phyloP scores from a whole-genome alignment of 306 rosid species.

The Prinsepia uniflora region DNA sequence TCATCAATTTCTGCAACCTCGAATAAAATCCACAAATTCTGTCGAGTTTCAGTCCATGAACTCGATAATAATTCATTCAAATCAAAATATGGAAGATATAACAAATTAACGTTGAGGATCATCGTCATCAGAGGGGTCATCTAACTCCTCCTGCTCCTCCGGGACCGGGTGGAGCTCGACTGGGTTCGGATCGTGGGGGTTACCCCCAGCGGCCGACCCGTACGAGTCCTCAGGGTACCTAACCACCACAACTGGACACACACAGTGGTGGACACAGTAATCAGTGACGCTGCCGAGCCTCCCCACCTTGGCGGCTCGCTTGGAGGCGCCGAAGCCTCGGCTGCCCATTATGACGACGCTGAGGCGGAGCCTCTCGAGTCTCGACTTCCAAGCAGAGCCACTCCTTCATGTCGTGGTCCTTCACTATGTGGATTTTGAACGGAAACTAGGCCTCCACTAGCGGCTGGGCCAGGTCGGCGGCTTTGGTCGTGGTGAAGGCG shows the following conservation, averaged over 20 bases:
- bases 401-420: constrained; percentile 94
- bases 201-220: constrained; percentile 11
- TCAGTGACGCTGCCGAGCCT: constrained; percentile 86
- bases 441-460: constrained; percentile 66
- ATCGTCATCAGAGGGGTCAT: constrained; percentile 48
- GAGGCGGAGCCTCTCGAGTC: constrained; percentile 86
- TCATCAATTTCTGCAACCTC: constrained; percentile 23
- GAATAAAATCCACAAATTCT: neutral
- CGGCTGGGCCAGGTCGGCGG: constrained; percentile 60
- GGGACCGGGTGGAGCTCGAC: constrained; percentile 73
- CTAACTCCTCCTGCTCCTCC: constrained; percentile 72
- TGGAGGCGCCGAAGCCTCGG: constrained; percentile 73
- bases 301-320: constrained; percentile 38
- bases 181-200: constrained; percentile 23
- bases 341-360: constrained; percentile 95
- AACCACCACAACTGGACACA: constrained; percentile 87
- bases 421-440: constrained; percentile 77
- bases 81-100: too few species aligned
- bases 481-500: constrained; percentile 58
- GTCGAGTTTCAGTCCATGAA: neutral
- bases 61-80: too few species aligned
- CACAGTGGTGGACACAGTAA: constrained; percentile 85
- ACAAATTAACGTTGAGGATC: neutral
- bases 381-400: constrained; percentile 90
- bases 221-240: constrained; percentile 39